A percentile compares a stretch with the other conserved stretches of the same genome.
Conservation (phyloP, 2,329 filamentous ascomycete genomes). For the Cylindrodendrum hubeiense region DNA sequence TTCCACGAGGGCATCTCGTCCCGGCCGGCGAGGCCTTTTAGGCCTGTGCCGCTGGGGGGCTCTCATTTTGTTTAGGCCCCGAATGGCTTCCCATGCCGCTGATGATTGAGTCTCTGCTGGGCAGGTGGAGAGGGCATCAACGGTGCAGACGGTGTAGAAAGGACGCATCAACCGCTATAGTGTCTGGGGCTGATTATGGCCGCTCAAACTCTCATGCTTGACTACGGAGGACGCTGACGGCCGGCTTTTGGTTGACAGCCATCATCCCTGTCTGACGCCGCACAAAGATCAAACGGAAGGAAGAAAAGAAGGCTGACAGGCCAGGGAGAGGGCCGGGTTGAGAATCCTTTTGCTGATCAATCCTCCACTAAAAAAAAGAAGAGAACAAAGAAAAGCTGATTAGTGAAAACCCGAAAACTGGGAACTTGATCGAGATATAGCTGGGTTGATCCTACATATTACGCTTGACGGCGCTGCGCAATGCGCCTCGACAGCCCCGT, state of each 20-base stretch:
- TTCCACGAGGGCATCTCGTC: not conserved
- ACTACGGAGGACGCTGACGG: not conserved
- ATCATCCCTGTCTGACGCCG: constrained; percentile 1
- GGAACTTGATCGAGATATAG: constrained; percentile 12
- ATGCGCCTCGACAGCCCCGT: constrained; percentile 1
- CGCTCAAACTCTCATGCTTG: not conserved
- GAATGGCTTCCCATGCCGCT: not conserved
- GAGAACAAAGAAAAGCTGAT: not conserved
- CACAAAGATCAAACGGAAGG: not conserved
- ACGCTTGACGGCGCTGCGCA: not conserved
- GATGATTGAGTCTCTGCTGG: not conserved
- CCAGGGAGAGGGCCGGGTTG: not conserved
- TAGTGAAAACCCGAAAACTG: not conserved
- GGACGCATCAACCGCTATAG: not conserved
- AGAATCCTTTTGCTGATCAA: constrained; percentile 15
- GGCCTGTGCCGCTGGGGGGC: constrained; percentile 6
- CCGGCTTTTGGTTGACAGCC: constrained; percentile 3
- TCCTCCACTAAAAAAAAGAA: constrained; percentile 6
- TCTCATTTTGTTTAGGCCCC: constrained; percentile 14
- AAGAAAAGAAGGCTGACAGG: constrained; percentile 5
- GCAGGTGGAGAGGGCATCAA: not conserved
- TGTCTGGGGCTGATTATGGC: not conserved
- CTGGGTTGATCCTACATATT: constrained; percentile 7
- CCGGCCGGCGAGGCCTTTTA: not conserved
- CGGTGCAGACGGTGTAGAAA: not conserved